phyloP scores from a whole-genome alignment of 1,284 basidiomycete genomes.

The Rhodotorula sp. region DNA sequence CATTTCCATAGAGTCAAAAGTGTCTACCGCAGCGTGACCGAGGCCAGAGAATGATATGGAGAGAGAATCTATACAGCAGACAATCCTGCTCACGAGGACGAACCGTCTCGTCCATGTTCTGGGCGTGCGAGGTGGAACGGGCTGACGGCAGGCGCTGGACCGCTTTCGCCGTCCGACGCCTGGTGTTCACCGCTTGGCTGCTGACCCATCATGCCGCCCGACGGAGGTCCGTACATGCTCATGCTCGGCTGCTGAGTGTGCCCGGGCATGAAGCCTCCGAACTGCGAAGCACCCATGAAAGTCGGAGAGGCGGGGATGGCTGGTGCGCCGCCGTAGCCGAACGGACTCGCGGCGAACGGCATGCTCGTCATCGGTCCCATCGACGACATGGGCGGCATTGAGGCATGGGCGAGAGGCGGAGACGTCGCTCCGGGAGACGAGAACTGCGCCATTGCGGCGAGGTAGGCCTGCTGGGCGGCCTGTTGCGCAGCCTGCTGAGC shows the following conservation, averaged over 20 bases:
- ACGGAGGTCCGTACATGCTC: slow-evolving; percentile 2
- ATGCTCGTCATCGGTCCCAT: slow-evolving; percentile 16
- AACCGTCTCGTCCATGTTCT: not conserved
- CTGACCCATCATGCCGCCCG: not conserved
- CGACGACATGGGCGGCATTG: slow-evolving; percentile 16
- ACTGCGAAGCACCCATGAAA: slow-evolving; percentile 12
- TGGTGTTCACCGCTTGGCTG: not conserved
- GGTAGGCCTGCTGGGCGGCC: slow-evolving; percentile 41
- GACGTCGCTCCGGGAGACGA: slow-evolving; percentile 3
- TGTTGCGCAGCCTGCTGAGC: slow-evolving; percentile 51
- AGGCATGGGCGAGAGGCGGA: slow-evolving; percentile 20
- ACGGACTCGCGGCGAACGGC: slow-evolving; percentile 10
- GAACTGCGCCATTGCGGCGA: slow-evolving; percentile 42
- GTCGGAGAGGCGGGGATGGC: slow-evolving; percentile 18
- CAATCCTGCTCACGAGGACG: not conserved
- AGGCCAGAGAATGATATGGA: not conserved
- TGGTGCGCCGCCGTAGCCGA: slow-evolving; percentile 5
- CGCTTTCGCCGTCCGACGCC: not conserved
- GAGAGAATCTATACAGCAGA: not conserved
- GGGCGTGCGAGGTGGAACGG: not conserved
- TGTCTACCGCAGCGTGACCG: too few relatives aligned
- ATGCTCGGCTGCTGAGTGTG: slow-evolving; percentile 27
- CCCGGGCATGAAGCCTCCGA: slow-evolving; percentile 13
- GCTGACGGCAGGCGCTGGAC: not conserved
- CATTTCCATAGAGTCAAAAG: not conserved